Evolutionary conservation across 1,284 basidiomycete species (phyloP), one percentile per base, ranked within the genome.

Genomic region (Moniliophthora roreri): DNA sequence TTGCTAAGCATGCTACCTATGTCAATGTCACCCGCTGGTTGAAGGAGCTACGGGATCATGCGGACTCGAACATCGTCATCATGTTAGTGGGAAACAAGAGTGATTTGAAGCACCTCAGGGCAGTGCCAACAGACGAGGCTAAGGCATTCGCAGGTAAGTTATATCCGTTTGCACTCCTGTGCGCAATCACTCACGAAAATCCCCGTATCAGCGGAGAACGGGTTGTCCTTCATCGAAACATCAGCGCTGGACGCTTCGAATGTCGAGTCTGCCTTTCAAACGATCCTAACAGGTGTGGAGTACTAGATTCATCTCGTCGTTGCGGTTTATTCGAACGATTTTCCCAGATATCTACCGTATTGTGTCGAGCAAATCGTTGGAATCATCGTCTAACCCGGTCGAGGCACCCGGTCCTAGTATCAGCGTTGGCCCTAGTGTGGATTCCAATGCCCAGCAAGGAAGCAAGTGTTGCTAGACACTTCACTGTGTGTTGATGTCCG

Each of bases 181-280:
- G 40, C 28, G 9, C 23, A 4, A 20, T 18, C 26, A 10, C 42
- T 7, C 35, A n/a, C 49, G 54, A 24, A 57, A 21, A 24, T 54
- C 20, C 28, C 26, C 4, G 5, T 28, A 18, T 39, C 26, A 81
- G 80, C 77, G 58, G 80, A 81, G 64, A 96, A 98, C 69, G 87
- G 87, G 42, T 74, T 98, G 60, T 94, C 91, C 53, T 96, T 96
- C 81, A 98, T 99, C 64, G 96, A 99, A 80, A 99, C 96, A 57
- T 99, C 97, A 64, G 96, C 97, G 71, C 87, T 99, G 81, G 96
- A 99, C 82, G 94, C 95, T 62, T 95, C 93, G 51, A 98, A 98
- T 75, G 97, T 99, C 71, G 96, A 98, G 75, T 75, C 82, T 52
- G 94, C 96, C 50, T 99, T 99, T 87, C 95, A 98, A 74, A 95